phyloP scores from a whole-genome alignment of 805 yeast genomes.

The Lachancea dasiensis region DNA sequence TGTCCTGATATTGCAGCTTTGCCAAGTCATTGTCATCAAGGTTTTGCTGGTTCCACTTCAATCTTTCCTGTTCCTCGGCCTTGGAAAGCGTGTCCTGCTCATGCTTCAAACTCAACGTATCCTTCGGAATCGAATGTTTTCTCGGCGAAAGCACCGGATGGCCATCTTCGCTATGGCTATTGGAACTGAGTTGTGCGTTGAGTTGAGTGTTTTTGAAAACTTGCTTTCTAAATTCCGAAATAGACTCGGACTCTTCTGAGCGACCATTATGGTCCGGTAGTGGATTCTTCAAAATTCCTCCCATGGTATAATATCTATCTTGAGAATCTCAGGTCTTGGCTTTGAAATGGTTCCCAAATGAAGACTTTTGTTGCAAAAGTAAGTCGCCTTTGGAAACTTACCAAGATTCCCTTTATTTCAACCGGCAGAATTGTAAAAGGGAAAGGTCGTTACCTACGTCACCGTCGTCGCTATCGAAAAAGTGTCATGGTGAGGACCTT shows the following conservation, averaged over 20 bases:
- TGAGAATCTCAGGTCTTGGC: background rate
- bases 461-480: no score
- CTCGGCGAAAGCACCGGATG: conserved; percentile 8
- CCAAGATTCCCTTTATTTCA: no score
- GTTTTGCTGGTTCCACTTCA: conserved; percentile 84
- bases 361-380: no score
- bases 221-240: conserved; percentile 49
- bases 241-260: conserved; percentile 27
- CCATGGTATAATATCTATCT: conserved; percentile 20
- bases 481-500: no score
- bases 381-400: no score
- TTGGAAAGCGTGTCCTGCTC: conserved; percentile 15
- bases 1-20: conserved; percentile 54
- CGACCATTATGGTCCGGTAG: conserved; percentile 23
- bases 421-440: no score
- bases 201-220: conserved; percentile 75
- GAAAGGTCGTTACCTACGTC: no score
- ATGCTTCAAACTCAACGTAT: conserved; percentile 27
- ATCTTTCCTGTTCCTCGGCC: conserved; percentile 36
- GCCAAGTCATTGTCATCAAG: conserved; percentile 53
- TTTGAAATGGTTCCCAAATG: no score
- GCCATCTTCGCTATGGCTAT: conserved; percentile 9
- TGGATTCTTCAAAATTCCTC: conserved; percentile 53
- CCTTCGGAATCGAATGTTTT: conserved; percentile 27
- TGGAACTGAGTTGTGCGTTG: conserved; percentile 53